phyloP scores from a whole-genome alignment of 208 protist species.

The Trypanosoma boissoni region DNA sequence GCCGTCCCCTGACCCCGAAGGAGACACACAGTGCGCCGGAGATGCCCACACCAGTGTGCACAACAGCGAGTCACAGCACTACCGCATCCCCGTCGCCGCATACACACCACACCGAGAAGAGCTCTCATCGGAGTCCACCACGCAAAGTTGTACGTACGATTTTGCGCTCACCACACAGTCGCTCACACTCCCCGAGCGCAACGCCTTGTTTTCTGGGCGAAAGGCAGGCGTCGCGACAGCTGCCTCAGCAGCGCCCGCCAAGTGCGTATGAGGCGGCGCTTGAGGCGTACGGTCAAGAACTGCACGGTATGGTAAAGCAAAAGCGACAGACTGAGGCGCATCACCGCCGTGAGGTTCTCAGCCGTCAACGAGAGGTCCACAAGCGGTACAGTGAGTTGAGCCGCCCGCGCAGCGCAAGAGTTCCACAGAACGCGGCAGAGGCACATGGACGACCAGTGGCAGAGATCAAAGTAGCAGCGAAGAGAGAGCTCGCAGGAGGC shows the following conservation, averaged over 20 bases:
- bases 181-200: too few relatives aligned
- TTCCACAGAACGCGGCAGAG: too few relatives aligned
- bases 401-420: constrained; percentile 4
- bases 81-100: background rate
- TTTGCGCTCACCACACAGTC: too few relatives aligned
- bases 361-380: constrained; percentile 17
- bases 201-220: too few relatives aligned
- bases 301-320: constrained; percentile 6
- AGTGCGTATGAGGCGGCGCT: constrained; percentile 27
- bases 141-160: too few relatives aligned
- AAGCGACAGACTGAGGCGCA: background rate
- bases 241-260: background rate
- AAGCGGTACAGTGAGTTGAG: constrained; percentile 18
- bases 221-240: background rate
- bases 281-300: constrained; percentile 13
- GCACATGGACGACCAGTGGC: too few relatives aligned
- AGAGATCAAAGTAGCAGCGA: too few relatives aligned
- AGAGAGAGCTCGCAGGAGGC: too few relatives aligned
- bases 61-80: background rate
- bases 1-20: background rate
- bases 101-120: too few relatives aligned
- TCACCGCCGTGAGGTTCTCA: background rate
- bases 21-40: background rate
- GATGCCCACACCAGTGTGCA: background rate
- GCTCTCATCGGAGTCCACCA: too few relatives aligned